Conservation (phyloP, 2,329 filamentous ascomycete genomes). For the Cordyceps cateniannulata region DNA sequence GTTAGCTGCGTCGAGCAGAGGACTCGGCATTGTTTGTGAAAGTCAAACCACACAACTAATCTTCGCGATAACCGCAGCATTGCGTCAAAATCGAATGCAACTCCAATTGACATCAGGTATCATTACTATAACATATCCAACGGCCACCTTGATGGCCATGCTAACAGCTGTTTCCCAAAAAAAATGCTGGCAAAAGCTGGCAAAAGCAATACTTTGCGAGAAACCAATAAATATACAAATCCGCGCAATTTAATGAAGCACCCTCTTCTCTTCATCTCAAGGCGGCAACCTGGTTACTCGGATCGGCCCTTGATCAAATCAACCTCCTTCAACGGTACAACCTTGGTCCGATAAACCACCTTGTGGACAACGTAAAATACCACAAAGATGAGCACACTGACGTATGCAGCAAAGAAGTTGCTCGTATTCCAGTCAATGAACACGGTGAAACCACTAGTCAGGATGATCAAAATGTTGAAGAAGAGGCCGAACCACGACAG, state of each 20-base stretch:
- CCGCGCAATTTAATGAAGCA: not conserved
- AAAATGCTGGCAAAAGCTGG: too few species aligned
- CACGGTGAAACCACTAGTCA: conserved; percentile 63
- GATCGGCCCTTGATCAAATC: conserved; percentile 26
- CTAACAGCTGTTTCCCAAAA: not conserved
- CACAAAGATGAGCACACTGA: conserved; percentile 58
- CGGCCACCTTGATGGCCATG: not conserved
- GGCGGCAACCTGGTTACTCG: not conserved
- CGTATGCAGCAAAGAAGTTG: conserved; percentile 58
- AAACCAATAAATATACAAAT: conserved; percentile 7
- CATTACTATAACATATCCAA: conserved; percentile 9
- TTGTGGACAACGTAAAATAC: conserved; percentile 58
- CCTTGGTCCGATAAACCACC: conserved; percentile 33
- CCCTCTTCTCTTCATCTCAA: not conserved
- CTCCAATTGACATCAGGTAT: conserved; percentile 10
- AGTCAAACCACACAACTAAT: not conserved
- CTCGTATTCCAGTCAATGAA: conserved; percentile 58
- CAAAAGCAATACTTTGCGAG: not conserved
- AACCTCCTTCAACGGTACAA: conserved; percentile 30
- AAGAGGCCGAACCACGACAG: conserved; percentile 60
- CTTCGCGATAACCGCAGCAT: not conserved
- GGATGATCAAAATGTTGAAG: conserved; percentile 56
- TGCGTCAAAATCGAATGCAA: not conserved
- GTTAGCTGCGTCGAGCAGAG: too few species aligned
- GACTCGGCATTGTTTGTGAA: not conserved